A percentile compares a stretch with the other conserved stretches of the same genome.
Conservation (phyloP, 345 rosid genomes). For the Toxicodendron radicans region DNA sequence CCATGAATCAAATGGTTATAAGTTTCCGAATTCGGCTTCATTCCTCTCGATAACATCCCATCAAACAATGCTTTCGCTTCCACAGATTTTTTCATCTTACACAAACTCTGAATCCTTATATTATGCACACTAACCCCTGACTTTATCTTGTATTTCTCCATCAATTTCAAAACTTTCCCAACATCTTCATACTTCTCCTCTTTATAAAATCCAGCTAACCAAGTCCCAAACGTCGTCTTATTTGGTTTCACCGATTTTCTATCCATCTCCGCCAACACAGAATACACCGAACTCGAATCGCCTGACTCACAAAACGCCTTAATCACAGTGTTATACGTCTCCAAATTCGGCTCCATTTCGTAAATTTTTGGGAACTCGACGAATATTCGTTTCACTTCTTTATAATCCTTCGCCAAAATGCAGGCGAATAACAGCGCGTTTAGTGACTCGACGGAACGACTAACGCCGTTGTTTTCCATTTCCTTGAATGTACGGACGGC, state of each 20-base stretch:
- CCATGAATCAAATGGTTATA: conserved; percentile 70
- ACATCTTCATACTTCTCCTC: conserved; percentile 80
- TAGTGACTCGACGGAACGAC: conserved; percentile 51
- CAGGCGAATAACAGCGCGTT: conserved; percentile 72
- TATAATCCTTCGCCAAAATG: conserved; percentile 54
- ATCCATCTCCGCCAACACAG: conserved; percentile 77
- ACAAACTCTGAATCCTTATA: conserved; percentile 65
- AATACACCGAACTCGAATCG: conserved; percentile 59
- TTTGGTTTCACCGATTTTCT: conserved; percentile 56
- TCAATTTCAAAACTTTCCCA: conserved; percentile 60
- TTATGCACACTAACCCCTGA: conserved; percentile 51
- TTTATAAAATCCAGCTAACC: conserved; percentile 65
- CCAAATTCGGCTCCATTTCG: conserved; percentile 57
- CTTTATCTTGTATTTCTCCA: conserved; percentile 44
- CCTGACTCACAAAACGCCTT: conserved; percentile 68
- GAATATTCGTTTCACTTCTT: conserved; percentile 61
- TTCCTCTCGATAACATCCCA: conserved; percentile 47
- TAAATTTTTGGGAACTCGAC: conserved; percentile 57
- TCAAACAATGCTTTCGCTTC: conserved; percentile 68
- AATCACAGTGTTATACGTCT: conserved; percentile 61
- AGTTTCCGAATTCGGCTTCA: conserved; percentile 48
- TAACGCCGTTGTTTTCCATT: conserved; percentile 39
- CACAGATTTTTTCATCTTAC: conserved; percentile 49
- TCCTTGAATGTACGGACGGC: conserved; percentile 57
- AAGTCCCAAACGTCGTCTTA: conserved; percentile 42